A percentile compares a stretch with the other conserved stretches of the same genome.
Evolutionary conservation across 192 early-diverging fungal species (phyloP).

Genomic region (Spizellomyces sp.): DNA sequence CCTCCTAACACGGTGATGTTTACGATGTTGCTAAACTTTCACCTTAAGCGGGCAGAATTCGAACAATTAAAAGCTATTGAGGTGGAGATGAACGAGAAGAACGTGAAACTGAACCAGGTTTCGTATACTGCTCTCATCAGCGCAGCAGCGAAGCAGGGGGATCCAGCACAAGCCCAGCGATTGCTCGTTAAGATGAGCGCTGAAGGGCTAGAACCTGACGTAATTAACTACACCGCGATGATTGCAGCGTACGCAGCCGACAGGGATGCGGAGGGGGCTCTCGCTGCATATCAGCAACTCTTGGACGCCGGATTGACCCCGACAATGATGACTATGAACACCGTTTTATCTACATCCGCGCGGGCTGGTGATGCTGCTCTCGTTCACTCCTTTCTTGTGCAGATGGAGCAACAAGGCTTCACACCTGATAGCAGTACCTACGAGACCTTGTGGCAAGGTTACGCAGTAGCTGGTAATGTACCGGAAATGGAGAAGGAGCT

Average conservation of each 20-base stretch:
- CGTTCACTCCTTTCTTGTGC: not conserved
- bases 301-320: not conserved
- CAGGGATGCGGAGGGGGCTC: not conserved
- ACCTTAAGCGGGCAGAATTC: not conserved
- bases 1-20: constrained; percentile 6
- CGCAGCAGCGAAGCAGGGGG: constrained; percentile 12
- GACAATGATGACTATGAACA: not conserved
- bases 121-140: constrained; percentile 7
- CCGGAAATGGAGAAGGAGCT: not conserved
- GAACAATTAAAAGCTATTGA: not conserved
- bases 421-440: not conserved
- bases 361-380: not conserved
- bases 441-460: constrained; percentile 18
- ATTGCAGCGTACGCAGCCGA: constrained; percentile 8
- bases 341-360: constrained; percentile 2
- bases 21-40: not conserved
- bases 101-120: not conserved
- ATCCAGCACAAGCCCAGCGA: not conserved
- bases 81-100: not conserved
- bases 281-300: constrained; percentile 1
- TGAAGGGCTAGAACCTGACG: constrained; percentile 4
- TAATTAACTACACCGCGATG: constrained; percentile 9
- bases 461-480: constrained; percentile 8
- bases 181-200: not conserved
- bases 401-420: not conserved